Conservation (phyloP, 306 rosid genomes). For the Quercus alba region DNA sequence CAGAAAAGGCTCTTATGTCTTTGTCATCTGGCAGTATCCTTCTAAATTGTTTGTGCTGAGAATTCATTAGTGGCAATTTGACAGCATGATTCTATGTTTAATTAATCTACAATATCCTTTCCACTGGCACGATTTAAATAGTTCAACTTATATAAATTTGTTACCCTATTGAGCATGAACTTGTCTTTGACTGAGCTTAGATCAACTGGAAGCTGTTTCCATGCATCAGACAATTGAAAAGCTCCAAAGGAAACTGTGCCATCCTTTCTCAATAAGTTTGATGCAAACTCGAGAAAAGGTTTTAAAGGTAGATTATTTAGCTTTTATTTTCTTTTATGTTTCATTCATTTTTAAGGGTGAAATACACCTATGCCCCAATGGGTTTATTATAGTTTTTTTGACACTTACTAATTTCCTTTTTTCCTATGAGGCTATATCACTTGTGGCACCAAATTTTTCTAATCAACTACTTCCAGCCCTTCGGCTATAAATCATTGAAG, state of each 20-base stretch:
- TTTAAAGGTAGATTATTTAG: slow-evolving; percentile 51
- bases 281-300: slow-evolving; percentile 82
- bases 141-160: neutral
- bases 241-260: slow-evolving; percentile 61
- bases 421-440: no score
- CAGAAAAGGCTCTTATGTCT: slow-evolving; percentile 45
- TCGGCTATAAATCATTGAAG: no score
- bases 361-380: no score
- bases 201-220: slow-evolving; percentile 49
- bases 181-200: slow-evolving; percentile 63
- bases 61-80: neutral
- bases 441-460: no score
- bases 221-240: slow-evolving; percentile 51
- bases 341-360: no score
- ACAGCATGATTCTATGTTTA: neutral
- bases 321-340: slow-evolving; percentile 4
- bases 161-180: slow-evolving; percentile 15
- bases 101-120: neutral
- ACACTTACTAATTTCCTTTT: no score
- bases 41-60: slow-evolving; percentile 17
- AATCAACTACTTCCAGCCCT: no score
- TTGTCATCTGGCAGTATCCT: slow-evolving; percentile 65
- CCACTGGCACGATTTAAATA: neutral
- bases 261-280: slow-evolving; percentile 62
- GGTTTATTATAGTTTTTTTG: no score